These are phyloP conservation scores for Pisolithus sp. DNA, from an alignment of 768 basidiomycete species.

Conservation along the genomic window DNA sequence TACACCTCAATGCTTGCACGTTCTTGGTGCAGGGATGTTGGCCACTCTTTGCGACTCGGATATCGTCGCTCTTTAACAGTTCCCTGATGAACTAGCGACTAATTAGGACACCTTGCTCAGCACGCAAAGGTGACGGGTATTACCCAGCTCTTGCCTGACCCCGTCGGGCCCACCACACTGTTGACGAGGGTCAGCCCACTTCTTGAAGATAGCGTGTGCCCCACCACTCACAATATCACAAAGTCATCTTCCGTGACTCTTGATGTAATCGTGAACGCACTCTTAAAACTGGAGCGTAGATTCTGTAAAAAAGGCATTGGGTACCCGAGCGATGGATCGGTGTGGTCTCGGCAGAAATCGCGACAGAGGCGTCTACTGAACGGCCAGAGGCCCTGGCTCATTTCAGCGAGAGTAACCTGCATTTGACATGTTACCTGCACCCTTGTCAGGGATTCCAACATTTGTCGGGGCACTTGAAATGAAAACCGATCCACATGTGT, in stretches of 20 bases:
- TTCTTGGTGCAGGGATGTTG: not conserved
- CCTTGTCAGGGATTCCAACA: too few species aligned
- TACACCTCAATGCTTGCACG: not conserved
- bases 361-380: too few species aligned
- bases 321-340: slow-evolving; percentile 7
- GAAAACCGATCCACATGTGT: too few species aligned
- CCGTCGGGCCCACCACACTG: not conserved
- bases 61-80: not conserved
- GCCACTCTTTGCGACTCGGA: not conserved
- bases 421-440: too few species aligned
- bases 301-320: not conserved
- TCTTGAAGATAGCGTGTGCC: not conserved
- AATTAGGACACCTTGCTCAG: not conserved
- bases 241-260: not conserved
- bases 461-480: too few species aligned
- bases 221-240: not conserved
- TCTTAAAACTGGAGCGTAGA: not conserved
- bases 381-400: too few species aligned
- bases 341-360: too few species aligned
- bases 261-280: not conserved
- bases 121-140: not conserved
- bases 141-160: not conserved
- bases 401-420: too few species aligned
- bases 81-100: not conserved
- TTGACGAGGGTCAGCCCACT: not conserved